A percentile compares a stretch with the other conserved stretches of the same genome.
Conservation (phyloP, 805 yeast species). For the Candida lessepsii region DNA sequence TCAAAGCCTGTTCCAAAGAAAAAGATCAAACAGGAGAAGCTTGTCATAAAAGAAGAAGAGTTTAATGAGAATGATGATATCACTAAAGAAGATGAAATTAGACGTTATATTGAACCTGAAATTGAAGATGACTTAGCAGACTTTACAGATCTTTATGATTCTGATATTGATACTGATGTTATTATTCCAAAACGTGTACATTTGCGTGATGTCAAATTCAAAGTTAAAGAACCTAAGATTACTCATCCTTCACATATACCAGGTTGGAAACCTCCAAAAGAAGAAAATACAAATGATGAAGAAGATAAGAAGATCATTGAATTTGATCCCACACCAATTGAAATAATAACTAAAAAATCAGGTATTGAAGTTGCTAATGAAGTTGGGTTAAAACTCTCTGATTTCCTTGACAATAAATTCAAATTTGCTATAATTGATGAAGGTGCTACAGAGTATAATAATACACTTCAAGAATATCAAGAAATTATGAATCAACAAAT, state of each 20-base stretch:
- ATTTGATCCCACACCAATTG: conserved; percentile 28
- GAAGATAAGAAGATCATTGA: conserved; percentile 21
- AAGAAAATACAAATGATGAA: conserved; percentile 14
- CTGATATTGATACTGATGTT: conserved; percentile 4
- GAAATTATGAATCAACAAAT: conserved; percentile 54
- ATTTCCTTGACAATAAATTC: conserved; percentile 28
- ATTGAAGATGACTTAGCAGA: conserved; percentile 15
- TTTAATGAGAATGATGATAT: conserved; percentile 4
- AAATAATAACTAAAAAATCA: conserved; percentile 18
- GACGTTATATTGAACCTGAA: conserved; percentile 5
- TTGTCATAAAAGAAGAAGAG: conserved; percentile 6
- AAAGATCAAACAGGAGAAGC: conserved; percentile 6
- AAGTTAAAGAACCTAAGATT: conserved; percentile 34
- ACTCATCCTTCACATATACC: conserved; percentile 48
- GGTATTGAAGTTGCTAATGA: conserved; percentile 24
- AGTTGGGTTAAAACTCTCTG: conserved; percentile 24
- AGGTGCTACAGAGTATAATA: conserved; percentile 27
- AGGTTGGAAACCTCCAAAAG: conserved; percentile 35
- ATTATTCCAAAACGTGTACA: conserved; percentile 13
- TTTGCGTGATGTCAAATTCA: conserved; percentile 28
- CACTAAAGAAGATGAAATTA: conserved; percentile 1
- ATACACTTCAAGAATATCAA: conserved; percentile 56
- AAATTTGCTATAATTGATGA: conserved; percentile 41
- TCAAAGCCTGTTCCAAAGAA: not conserved
- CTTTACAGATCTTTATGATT: conserved; percentile 10